Base-by-base conservation (phyloP, 2,329 filamentous ascomycete species). In the Nigrospora oryzae region DNA sequence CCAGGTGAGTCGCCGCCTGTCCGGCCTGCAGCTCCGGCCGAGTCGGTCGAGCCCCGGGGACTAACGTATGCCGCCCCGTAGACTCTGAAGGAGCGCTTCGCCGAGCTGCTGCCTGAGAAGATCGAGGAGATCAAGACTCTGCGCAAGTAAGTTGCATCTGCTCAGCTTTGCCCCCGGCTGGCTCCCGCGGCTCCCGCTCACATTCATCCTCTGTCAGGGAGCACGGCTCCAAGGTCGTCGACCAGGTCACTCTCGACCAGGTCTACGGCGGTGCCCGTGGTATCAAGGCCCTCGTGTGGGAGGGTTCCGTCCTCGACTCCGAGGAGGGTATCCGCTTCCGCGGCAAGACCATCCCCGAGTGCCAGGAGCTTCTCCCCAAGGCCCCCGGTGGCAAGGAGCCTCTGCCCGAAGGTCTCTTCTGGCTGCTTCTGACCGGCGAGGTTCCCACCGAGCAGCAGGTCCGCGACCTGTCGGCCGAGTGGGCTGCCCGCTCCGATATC, bases 291-390 rank as follows among this genome's bases (percentile, higher is more conserved):
- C 84, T 98, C 51, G 93, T 98, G 62, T 98, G 93, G 93, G 93
- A 98, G 75, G 85, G 91, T 61, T 98, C 93, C 62, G 93, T 98
- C 60, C 86, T 98, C 62, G 93, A 98, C 73, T 81, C 91, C 47
- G 89, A 97, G 78, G 93, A 98, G 81, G 93, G 93, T 75, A 98
- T 98, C 72, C 88, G 93, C 61, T 98, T 98, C 84, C 86, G 93
- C 67, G 93, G 93, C 76, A 93, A 91, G 81, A 98, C 93, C 56
- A 98, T 98, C 62, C 93, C 93, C 60, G 93, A 98, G 74, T 96
- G 90, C 83, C 93, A 97, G 79, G 76, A 96, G 71, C 75, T 95
- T 61, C 89, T 98, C 48, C 93, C 93, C 70, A 96, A 95, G 79
- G 93, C 91, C 52, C 89, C 90, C 54, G 93, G 93, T 63, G 93